phyloP scores from a whole-genome alignment of 192 early-diverging fungal genomes.

The Ramicandelaber brevisporus region DNA sequence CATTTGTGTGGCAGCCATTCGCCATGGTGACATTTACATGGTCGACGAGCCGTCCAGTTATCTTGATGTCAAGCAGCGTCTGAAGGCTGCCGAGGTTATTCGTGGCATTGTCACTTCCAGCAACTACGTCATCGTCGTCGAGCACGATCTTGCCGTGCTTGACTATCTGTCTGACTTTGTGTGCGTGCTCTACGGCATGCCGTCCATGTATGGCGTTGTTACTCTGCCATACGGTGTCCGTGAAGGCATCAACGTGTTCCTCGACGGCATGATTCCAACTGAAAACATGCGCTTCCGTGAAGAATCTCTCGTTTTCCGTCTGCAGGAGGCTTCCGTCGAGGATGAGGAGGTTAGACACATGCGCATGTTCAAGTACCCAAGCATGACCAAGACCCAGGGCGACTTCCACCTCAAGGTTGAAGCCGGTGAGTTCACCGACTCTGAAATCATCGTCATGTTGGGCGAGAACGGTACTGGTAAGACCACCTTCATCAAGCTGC shows the following conservation, averaged over 20 bases:
- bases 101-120: constrained; percentile 47
- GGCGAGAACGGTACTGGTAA: constrained; percentile 97
- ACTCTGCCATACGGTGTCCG: constrained; percentile 90
- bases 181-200: constrained; percentile 94
- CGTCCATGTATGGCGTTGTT: constrained; percentile 89
- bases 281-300: constrained; percentile 98
- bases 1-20: constrained; percentile 62
- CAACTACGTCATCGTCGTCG: constrained; percentile 81
- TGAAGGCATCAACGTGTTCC: constrained; percentile 97
- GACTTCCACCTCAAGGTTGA: constrained; percentile 58
- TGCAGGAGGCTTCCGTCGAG: constrained; percentile 79
- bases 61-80: constrained; percentile 95
- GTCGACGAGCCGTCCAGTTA: constrained; percentile 97
- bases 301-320: constrained; percentile 73
- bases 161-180: constrained; percentile 97
- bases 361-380: constrained; percentile 62
- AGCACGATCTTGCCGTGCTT: constrained; percentile 96
- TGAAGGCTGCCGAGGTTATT: constrained; percentile 85
- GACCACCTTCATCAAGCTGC: constrained; percentile 86
- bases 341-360: constrained; percentile 26
- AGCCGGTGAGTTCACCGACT: constrained; percentile 75
- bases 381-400: constrained; percentile 66
- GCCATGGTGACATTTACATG: constrained; percentile 87
- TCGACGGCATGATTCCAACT: constrained; percentile 87
- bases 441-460: constrained; percentile 92